Conservation (phyloP, 2,329 filamentous ascomycete species). For the Verticillium zaregamsianum region DNA sequence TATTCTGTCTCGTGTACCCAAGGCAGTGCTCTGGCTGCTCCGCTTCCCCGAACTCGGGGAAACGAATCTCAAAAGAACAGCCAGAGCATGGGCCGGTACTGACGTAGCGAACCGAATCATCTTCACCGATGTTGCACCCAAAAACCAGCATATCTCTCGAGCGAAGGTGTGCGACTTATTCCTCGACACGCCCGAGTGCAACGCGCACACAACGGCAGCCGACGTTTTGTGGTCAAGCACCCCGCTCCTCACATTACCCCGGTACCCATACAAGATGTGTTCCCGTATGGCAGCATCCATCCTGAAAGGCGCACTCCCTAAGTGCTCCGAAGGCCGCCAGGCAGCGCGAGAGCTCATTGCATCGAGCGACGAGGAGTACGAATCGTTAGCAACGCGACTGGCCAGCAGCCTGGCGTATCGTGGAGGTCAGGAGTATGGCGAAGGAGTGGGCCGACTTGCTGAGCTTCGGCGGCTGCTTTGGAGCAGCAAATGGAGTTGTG, state of each 20-base stretch:
- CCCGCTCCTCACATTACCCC: conserved; percentile 81
- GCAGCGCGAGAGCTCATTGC: conserved; percentile 76
- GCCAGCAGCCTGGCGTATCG: conserved; percentile 61
- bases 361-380: conserved; percentile 75
- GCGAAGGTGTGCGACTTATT: conserved; percentile 92
- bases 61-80: conserved; percentile 75
- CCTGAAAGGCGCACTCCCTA: conserved; percentile 81
- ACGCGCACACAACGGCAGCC: conserved; percentile 94
- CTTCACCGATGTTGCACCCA: conserved; percentile 96
- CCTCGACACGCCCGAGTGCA: conserved; percentile 95
- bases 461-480: conserved; percentile 80
- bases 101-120: conserved; percentile 83
- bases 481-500: conserved; percentile 77
- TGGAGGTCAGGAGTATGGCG: conserved; percentile 20
- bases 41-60: conserved; percentile 94
- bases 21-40: conserved; percentile 91
- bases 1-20: conserved; percentile 79
- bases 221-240: conserved; percentile 97
- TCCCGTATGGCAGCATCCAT: conserved; percentile 97
- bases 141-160: conserved; percentile 87
- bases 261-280: conserved; percentile 98
- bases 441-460: conserved; percentile 63
- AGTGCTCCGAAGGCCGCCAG: conserved; percentile 57
- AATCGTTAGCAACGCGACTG: conserved; percentile 68
- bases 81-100: conserved; percentile 75